Base-by-base conservation (phyloP, 2,329 filamentous ascomycete species). In the Bipolaris victoriae region DNA sequence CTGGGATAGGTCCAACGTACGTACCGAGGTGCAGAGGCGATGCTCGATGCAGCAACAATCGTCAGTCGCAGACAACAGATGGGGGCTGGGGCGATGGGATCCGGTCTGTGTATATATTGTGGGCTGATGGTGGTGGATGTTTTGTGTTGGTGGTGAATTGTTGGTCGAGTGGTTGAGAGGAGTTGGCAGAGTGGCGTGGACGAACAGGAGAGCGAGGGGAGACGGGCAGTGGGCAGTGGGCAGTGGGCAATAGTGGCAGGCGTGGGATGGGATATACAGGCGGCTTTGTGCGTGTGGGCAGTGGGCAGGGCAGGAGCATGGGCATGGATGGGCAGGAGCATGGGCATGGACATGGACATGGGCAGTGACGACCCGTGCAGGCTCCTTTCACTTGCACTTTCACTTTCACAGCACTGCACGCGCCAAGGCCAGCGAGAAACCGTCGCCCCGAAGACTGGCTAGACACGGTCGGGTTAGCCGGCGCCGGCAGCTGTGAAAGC, bases 1-100 rank as follows among this genome's bases (percentile, higher is more conserved):
- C 54, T 54, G 57, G 60, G 64, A 66, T 61, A 58, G 64, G 66
- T 65, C 50, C 52, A 49, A 66, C 63, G 60, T 52, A 63, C 60
- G 60, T 52, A 63, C 60, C 59, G 49, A 50, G 56, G 59, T 36
- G 36, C 35, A 24, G 46, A 33, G 53, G 43, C 36, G 33, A 44
- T n/a, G 47, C 37, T 35, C 22, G 35, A 45, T 36, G 55, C 44
- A 54, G 33, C 55, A 53, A 20, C 44, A 44, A 49, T 54, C 40
- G 39, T 40, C 41, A 29, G 43, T 22, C 1, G 36, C 49, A 44
- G 46, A 49, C 54, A 50, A 46, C 41, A 40, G 9, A 40, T 5
- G 20, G 37, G 9, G 16, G 20, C 20, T 22, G 39, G 18, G 39
- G 5, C 20, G 11, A n/a, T 18, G 16, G 7, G 26, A 6, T 29